phyloP scores from a whole-genome alignment of 768 basidiomycete species.

The Rhodosporidiobolus sp. region DNA sequence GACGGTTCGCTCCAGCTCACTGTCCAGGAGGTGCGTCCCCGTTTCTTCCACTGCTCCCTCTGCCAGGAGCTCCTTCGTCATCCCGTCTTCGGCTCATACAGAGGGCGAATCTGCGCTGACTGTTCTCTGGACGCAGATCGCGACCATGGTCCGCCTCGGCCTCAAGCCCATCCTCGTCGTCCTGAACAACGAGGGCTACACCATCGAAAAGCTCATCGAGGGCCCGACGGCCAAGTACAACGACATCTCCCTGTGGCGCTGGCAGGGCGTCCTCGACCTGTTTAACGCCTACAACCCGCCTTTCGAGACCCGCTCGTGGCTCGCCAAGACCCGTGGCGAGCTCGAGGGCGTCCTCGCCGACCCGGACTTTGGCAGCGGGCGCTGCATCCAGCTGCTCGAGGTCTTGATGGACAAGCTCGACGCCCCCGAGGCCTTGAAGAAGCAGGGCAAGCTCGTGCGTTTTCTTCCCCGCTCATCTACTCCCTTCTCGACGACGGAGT shows the following conservation, averaged over 20 bases:
- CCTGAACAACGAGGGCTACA: constrained; percentile 54
- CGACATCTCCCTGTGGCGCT: constrained; percentile 71
- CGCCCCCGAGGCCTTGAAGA: constrained; percentile 56
- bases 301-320: constrained; percentile 43
- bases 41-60: no score
- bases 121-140: constrained; percentile 46
- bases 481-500: no score
- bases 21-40: constrained; percentile 28
- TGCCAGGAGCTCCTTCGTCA: no score
- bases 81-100: no score
- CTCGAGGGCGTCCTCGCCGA: constrained; percentile 66
- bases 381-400: constrained; percentile 68
- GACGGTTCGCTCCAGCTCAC: constrained; percentile 63
- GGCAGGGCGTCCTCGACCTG: constrained; percentile 49
- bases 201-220: constrained; percentile 70
- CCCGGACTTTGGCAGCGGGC: constrained; percentile 60
- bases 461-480: neutral
- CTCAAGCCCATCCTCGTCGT: constrained; percentile 59
- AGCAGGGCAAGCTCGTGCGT: constrained; percentile 40
- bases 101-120: no score
- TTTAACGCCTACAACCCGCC: constrained; percentile 47
- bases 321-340: constrained; percentile 56
- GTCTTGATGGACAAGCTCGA: constrained; percentile 71
- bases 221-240: constrained; percentile 62
- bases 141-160: constrained; percentile 71